These are phyloP conservation scores for Ceratobasidium sp. DNA, from an alignment of 1,284 basidiomycete genomes.

Conservation along the genomic window DNA sequence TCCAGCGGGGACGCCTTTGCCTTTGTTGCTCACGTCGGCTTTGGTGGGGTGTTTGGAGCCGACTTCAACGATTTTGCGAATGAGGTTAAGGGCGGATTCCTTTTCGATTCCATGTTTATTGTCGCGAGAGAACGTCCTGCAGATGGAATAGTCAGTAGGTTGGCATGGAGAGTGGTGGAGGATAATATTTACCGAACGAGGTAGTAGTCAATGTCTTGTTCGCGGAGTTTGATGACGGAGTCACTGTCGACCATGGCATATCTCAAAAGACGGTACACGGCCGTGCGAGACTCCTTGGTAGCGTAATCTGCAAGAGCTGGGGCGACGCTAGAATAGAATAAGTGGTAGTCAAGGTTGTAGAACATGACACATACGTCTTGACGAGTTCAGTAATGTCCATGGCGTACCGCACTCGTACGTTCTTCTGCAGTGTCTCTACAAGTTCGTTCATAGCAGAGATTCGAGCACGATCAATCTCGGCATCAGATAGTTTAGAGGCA, in stretches of 20 bases:
- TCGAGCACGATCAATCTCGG: conserved; percentile 66
- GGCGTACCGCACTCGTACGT: conserved; percentile 80
- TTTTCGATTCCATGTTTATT: conserved; percentile 86
- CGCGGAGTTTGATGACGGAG: conserved; percentile 66
- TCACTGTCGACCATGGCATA: conserved; percentile 78
- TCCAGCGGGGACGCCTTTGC: conserved; percentile 56
- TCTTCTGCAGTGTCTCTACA: conserved; percentile 75
- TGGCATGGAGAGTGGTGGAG: background rate
- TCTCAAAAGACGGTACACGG: conserved; percentile 87
- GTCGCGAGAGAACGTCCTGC: conserved; percentile 85
- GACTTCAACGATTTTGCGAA: conserved; percentile 84
- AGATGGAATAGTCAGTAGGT: conserved; percentile 20
- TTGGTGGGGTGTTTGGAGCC: conserved; percentile 57
- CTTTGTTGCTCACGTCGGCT: conserved; percentile 11
- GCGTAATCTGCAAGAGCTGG: conserved; percentile 81
- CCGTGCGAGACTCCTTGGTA: conserved; percentile 80
- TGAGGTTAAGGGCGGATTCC: conserved; percentile 93
- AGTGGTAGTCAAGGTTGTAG: conserved; percentile 24
- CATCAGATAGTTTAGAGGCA: conserved; percentile 54
- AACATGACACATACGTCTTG: conserved; percentile 67
- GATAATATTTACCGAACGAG: conserved; percentile 74
- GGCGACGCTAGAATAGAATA: conserved; percentile 63
- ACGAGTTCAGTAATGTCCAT: conserved; percentile 76
- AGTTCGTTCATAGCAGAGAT: conserved; percentile 74
- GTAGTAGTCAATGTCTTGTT: conserved; percentile 81